These are phyloP conservation scores for Phialophora chinensis DNA, from an alignment of 2,329 filamentous ascomycete genomes.

Conservation along the genomic window DNA sequence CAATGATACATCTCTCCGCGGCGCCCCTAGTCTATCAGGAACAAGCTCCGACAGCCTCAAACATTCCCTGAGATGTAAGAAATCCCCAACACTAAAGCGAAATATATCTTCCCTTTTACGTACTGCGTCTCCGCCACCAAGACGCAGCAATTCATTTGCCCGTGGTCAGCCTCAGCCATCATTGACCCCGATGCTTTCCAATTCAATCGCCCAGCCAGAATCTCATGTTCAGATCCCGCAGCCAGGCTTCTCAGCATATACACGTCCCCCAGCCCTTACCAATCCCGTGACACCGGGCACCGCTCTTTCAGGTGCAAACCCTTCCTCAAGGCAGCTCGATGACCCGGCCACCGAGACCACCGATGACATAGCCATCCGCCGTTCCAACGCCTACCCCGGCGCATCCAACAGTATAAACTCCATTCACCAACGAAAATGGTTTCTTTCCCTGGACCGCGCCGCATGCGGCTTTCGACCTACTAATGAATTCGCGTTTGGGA, in stretches of 20 bases:
- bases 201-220: not conserved
- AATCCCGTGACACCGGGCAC: not conserved
- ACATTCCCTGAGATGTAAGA: conserved; percentile 6
- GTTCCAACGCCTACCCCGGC: conserved; percentile 70
- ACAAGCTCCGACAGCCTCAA: conserved; percentile 2
- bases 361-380: conserved; percentile 53
- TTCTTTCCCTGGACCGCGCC: conserved; percentile 65
- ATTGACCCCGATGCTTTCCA: not conserved
- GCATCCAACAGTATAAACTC: conserved; percentile 70
- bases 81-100: conserved; percentile 12
- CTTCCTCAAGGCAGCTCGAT: not conserved
- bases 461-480: conserved; percentile 61
- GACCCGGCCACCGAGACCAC: not conserved
- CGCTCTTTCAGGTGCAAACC: not conserved
- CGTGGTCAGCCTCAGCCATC: not conserved
- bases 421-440: conserved; percentile 72
- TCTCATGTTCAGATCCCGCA: not conserved
- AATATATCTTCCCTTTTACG: conserved; percentile 34
- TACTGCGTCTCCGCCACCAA: conserved; percentile 29
- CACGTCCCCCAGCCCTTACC: not conserved
- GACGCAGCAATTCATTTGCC: conserved; percentile 1
- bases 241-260: not conserved
- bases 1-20: not conserved
- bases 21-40: not conserved
- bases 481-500: conserved; percentile 9